Percentiles rank a stretch among this genome's conserved stretches.
Evolutionary conservation across 495 filamentous ascomycete species (phyloP).

Genomic region (Aspergillus nanangensis): DNA sequence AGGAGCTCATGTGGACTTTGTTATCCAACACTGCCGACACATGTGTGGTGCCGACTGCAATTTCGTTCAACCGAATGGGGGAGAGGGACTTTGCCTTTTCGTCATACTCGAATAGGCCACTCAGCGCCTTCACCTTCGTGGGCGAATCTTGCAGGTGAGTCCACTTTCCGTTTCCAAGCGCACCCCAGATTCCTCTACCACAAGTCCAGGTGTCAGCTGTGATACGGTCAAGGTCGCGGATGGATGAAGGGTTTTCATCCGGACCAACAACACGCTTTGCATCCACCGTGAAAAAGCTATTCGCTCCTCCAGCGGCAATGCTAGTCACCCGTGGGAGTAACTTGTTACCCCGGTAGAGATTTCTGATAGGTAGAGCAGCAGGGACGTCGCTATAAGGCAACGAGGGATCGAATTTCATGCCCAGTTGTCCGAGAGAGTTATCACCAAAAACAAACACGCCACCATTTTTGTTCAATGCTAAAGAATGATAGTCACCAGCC

Average conservation of each 20-base stretch:
- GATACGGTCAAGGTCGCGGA: conserved; percentile 45
- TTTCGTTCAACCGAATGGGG: conserved; percentile 69
- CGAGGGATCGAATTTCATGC: conserved; percentile 61
- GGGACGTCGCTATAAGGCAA: conserved; percentile 63
- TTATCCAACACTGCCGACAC: conserved; percentile 78
- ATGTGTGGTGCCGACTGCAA: conserved; percentile 77
- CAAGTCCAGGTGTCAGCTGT: conserved; percentile 80
- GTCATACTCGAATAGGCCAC: conserved; percentile 79
- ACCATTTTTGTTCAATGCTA: conserved; percentile 69
- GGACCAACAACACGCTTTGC: conserved; percentile 52
- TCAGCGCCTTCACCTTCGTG: conserved; percentile 78
- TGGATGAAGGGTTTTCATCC: conserved; percentile 33
- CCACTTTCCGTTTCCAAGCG: conserved; percentile 83
- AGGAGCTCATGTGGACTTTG: conserved; percentile 53
- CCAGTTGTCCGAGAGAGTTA: conserved; percentile 83
- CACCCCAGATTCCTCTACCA: conserved; percentile 79
- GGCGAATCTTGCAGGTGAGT: conserved; percentile 77
- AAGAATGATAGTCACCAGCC: conserved; percentile 81
- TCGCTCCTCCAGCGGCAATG: conserved; percentile 79
- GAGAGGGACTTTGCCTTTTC: conserved; percentile 59
- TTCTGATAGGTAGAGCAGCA: conserved; percentile 58
- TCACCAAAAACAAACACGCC: conserved; percentile 86
- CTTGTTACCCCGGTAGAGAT: conserved; percentile 62
- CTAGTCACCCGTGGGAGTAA: conserved; percentile 58
- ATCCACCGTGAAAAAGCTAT: conserved; percentile 83